Conservation (phyloP, 768 basidiomycete genomes). For the Hericium alpestre region DNA sequence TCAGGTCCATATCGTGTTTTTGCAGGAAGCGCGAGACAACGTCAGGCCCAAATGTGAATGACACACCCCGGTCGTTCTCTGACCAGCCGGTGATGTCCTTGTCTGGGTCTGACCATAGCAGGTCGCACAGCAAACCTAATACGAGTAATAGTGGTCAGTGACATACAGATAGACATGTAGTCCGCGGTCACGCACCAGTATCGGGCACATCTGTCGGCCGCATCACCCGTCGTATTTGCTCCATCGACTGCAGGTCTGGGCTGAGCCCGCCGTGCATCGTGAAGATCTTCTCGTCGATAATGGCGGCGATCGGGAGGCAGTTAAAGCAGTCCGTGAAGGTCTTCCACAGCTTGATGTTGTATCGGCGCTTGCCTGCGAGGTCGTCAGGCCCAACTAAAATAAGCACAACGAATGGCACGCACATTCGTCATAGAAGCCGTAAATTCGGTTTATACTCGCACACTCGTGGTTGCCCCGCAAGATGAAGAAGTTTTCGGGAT, state of each 20-base stretch:
- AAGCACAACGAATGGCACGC: conserved; percentile 18
- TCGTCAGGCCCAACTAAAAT: conserved; percentile 2
- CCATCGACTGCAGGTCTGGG: conserved; percentile 97
- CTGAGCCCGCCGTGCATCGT: conserved; percentile 98
- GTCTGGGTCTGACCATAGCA: conserved; percentile 98
- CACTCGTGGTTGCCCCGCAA: conserved; percentile 98
- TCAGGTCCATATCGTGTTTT: conserved; percentile 99
- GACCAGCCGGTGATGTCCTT: conserved; percentile 99
- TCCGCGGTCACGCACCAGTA: conserved; percentile 52
- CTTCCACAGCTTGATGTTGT: conserved; percentile 99
- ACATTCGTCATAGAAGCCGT: conserved; percentile 99
- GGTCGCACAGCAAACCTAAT: conserved; percentile 84
- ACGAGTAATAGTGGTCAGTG: conserved; percentile 1
- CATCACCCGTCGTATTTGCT: conserved; percentile 99
- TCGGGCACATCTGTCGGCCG: conserved; percentile 98
- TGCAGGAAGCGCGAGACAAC: conserved; percentile 97
- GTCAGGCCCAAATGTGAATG: conserved; percentile 97
- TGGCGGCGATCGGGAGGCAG: conserved; percentile 96
- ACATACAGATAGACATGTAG: background rate
- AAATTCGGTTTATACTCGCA: conserved; percentile 98
- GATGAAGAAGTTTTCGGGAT: conserved; percentile 99
- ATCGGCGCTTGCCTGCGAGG: conserved; percentile 87
- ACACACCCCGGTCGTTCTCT: conserved; percentile 97
- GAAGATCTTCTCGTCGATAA: conserved; percentile 99
- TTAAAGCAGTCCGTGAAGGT: conserved; percentile 99